Evolutionary conservation across 2,329 filamentous ascomycete species (phyloP).

Genomic region (Colletotrichum eleusines): DNA sequence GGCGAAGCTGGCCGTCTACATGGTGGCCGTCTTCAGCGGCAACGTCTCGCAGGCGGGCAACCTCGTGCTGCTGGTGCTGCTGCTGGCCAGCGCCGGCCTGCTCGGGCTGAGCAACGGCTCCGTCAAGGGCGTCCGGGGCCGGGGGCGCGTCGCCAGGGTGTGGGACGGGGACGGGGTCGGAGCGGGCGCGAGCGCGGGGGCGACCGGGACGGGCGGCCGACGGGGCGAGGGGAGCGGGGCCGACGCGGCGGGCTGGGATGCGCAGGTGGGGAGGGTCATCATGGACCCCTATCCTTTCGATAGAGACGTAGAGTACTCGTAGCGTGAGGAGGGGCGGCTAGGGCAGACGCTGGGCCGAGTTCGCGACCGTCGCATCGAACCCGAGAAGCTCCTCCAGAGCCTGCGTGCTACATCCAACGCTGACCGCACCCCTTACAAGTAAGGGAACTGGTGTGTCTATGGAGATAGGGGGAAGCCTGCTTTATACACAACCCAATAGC

Average conservation of each 20-base stretch:
- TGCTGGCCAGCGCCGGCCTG: conserved; percentile 65
- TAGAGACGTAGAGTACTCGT: conserved; percentile 17
- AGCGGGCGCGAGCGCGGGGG: conserved; percentile 4
- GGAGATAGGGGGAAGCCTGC: too few species aligned
- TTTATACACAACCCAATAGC: too few species aligned
- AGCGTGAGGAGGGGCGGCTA: neutral
- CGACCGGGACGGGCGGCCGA: neutral
- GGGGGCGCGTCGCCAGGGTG: conserved; percentile 59
- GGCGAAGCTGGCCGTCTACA: conserved; percentile 69
- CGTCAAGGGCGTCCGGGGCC: conserved; percentile 61
- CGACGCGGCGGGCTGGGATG: conserved; percentile 9
- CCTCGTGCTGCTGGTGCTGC: conserved; percentile 62
- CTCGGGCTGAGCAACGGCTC: conserved; percentile 67
- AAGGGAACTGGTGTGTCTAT: too few species aligned
- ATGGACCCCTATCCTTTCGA: conserved; percentile 30
- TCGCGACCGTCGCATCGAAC: neutral
- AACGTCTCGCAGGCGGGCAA: conserved; percentile 67
- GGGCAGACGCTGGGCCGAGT: too few species aligned
- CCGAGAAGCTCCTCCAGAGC: too few species aligned
- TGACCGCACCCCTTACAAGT: too few species aligned
- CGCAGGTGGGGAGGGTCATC: conserved; percentile 27
- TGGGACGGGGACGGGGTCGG: conserved; percentile 5
- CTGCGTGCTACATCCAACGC: too few species aligned
- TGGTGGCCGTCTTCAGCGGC: conserved; percentile 66
- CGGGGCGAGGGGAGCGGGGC: neutral